Base-by-base conservation (phyloP, 495 filamentous ascomycete species). In the Hypoxylon trugodes region DNA sequence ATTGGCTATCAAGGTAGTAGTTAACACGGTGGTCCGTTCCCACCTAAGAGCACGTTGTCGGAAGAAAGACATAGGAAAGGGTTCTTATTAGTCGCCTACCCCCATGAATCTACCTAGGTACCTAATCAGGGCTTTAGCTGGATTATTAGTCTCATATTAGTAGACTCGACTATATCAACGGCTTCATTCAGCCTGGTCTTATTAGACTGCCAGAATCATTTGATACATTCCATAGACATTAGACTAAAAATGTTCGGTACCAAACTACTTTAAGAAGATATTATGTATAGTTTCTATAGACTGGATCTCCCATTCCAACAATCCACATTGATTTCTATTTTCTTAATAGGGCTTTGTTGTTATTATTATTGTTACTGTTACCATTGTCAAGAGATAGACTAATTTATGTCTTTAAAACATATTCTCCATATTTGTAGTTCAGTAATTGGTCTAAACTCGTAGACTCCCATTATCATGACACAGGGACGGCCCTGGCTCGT, bases 21-120 rank as follows among this genome's bases (percentile, higher is more conserved):
- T 66, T 56, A 58, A 66, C 63, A 66, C 64, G 32, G 64, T 67
- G 64, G 64, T 62, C 57, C 48, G 26, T 36, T 41, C 49, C n/a
- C n/a, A n/a, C n/a, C n/a, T 13, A 56, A 50, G 51, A 56, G 51
- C 64, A 57, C 51, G 50, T 58, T 48, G 26, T 67, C 58, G 64
- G 64, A 61, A 61, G 57, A 62, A 65, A 48, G 54, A 59, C 54
- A 43, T 41, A 65, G 42, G 33, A 42, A 59, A 59, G 30, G 37
- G 19, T 16, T 57, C 51, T 61, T 49, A 57, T 61, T 58, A 50
- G 45, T 59, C 45, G 63, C 54, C 54, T 65, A 42, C 48, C 22
- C n/a, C n/a, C n/a, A n/a, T n/a, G n/a, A n/a, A n/a, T n/a, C n/a
- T n/a, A n/a, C n/a, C 32, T 52, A 51, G 9, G 43, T 42, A 40